Percentiles rank a stretch among this genome's conserved stretches.
Evolutionary conservation across 1,284 basidiomycete genomes (phyloP).

Genomic region (Heterobasidion parviporum): DNA sequence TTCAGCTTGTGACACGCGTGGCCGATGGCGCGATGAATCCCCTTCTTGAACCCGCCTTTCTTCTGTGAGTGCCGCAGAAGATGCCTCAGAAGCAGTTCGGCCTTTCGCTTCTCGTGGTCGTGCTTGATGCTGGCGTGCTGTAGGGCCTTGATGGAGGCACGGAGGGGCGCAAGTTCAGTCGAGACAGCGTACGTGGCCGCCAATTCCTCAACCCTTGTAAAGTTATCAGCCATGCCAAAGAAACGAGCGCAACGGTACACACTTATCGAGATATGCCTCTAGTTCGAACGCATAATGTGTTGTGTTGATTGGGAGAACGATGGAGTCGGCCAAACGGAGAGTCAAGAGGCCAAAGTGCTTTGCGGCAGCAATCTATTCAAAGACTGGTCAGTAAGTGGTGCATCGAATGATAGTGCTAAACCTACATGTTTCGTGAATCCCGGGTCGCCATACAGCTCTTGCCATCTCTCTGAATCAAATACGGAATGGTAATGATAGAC

Average conservation of each 20-base stretch:
- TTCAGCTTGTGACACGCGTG: conserved; percentile 5
- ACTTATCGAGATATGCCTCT: conserved; percentile 41
- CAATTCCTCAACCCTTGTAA: conserved; percentile 22
- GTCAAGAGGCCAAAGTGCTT: conserved; percentile 58
- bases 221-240: not conserved
- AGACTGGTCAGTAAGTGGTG: not conserved
- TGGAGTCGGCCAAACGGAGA: conserved; percentile 51
- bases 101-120: conserved; percentile 42
- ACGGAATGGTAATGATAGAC: conserved; percentile 75
- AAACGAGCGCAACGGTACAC: conserved; percentile 8
- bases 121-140: conserved; percentile 44
- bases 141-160: conserved; percentile 40
- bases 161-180: conserved; percentile 23
- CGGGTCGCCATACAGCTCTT: conserved; percentile 67
- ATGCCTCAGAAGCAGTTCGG: conserved; percentile 22
- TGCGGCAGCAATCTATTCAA: conserved; percentile 49
- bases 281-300: conserved; percentile 58
- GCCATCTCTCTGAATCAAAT: conserved; percentile 70
- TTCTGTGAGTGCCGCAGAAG: conserved; percentile 15
- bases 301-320: conserved; percentile 66
- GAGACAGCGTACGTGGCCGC: conserved; percentile 8
- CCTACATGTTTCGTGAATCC: conserved; percentile 59
- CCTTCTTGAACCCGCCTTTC: not conserved
- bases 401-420: not conserved
- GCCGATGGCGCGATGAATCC: not conserved